Evolutionary conservation across 768 basidiomycete genomes (phyloP).

Genomic region (Lyophyllum shimeji): DNA sequence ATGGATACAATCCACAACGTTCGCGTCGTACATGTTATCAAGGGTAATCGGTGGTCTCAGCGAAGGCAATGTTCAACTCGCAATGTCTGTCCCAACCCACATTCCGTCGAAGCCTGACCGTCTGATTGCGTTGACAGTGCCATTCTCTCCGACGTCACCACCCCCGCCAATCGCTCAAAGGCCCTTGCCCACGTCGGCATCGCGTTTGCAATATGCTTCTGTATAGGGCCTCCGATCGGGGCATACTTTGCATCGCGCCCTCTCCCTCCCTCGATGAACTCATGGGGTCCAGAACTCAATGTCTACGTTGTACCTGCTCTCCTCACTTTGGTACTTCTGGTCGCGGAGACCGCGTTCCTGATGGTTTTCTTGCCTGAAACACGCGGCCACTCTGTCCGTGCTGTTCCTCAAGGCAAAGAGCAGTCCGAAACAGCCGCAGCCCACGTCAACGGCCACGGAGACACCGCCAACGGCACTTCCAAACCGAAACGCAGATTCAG

Average conservation of each 20-base stretch:
- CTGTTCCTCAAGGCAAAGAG: constrained; percentile 21
- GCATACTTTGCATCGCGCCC: constrained; percentile 94
- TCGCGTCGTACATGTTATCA: constrained; percentile 87
- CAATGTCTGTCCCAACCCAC: constrained; percentile 62
- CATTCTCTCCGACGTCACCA: constrained; percentile 89
- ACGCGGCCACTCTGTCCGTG: constrained; percentile 41
- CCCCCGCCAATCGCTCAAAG: constrained; percentile 75
- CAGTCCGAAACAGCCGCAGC: constrained; percentile 15
- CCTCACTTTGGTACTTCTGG: constrained; percentile 75
- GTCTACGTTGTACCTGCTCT: constrained; percentile 90
- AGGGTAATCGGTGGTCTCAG: constrained; percentile 90
- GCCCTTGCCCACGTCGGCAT: constrained; percentile 92
- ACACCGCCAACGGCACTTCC: constrained; percentile 21
- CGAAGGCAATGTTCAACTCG: constrained; percentile 97
- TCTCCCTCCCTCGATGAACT: constrained; percentile 55
- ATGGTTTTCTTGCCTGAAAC: constrained; percentile 83
- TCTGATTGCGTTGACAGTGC: constrained; percentile 51
- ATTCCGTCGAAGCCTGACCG: not conserved
- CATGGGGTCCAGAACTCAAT: constrained; percentile 69
- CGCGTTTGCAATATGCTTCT: constrained; percentile 95
- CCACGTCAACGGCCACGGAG: constrained; percentile 17
- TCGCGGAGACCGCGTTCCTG: constrained; percentile 80
- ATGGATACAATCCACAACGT: constrained; percentile 89
- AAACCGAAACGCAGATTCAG: constrained; percentile 28
- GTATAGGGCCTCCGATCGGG: constrained; percentile 89